Percentiles rank a stretch among this genome's conserved stretches.
These are phyloP conservation scores for Chenopodium suecicum DNA, from an alignment of 148 eudicot genomes.

Conservation along the genomic window DNA sequence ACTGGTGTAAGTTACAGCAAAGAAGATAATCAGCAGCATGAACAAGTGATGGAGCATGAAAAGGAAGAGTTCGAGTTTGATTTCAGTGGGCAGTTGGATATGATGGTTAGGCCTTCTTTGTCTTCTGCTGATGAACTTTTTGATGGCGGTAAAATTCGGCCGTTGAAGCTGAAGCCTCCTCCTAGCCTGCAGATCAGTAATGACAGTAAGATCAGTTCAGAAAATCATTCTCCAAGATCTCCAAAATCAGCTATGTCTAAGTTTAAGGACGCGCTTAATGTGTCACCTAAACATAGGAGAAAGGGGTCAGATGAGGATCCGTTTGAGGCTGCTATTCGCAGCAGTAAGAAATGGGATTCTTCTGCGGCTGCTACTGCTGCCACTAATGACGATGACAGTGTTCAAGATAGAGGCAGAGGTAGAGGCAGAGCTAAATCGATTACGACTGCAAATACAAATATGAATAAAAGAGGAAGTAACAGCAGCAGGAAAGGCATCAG, in stretches of 20 bases:
- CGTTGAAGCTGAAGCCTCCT: constrained; percentile 35
- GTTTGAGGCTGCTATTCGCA: constrained; percentile 21
- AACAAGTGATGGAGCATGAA: neutral
- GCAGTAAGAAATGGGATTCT: neutral
- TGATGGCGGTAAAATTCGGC: constrained; percentile 33
- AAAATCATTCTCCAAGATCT: neutral
- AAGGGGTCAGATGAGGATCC: constrained; percentile 12
- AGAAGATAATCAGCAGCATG: neutral
- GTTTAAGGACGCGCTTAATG: constrained; percentile 8
- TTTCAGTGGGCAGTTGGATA: constrained; percentile 51
- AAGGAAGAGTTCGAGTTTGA: constrained; percentile 53
- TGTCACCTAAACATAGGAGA: constrained; percentile 22
- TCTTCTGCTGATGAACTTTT: constrained; percentile 41
- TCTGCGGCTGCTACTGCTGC: neutral
- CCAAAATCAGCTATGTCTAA: constrained; percentile 21
- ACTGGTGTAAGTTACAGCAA: neutral
- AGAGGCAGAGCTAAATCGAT: neutral
- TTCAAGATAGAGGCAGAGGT: constrained; percentile 13
- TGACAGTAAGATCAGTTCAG: neutral
- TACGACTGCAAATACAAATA: neutral
- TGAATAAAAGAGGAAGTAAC: neutral
- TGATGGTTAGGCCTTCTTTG: constrained; percentile 22
- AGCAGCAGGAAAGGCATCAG: constrained; percentile 27
- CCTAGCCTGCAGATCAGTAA: neutral
- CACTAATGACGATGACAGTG: neutral